Percentiles rank a stretch among this genome's conserved stretches.
phyloP scores from a whole-genome alignment of 73 alveolate species.

The Tetrahymena malaccensis region DNA sequence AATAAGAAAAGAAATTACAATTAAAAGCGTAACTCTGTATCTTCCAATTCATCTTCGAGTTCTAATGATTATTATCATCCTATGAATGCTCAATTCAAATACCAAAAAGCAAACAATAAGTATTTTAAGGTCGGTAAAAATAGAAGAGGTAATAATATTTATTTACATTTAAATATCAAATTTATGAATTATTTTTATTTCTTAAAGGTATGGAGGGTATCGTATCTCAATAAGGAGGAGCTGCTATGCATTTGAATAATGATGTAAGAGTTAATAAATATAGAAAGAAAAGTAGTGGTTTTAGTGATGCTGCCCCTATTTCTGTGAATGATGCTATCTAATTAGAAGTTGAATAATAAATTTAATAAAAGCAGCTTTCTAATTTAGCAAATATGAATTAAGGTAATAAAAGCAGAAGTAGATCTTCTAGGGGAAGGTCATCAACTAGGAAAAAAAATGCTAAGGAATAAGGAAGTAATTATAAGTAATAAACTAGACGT shows the following conservation, averaged over 20 bases:
- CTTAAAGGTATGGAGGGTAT: neutral
- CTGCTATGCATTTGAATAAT: neutral
- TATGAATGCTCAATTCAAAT: neutral
- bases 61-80: neutral
- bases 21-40: neutral
- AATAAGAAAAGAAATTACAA: neutral
- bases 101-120: neutral
- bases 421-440: neutral
- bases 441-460: neutral
- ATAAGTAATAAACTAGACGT: neutral
- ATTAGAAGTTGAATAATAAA: neutral
- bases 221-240: neutral
- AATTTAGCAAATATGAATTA: neutral
- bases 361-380: neutral
- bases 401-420: neutral
- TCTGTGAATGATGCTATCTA: neutral
- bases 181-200: neutral
- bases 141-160: neutral
- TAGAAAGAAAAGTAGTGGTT: neutral
- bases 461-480: neutral
- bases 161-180: neutral
- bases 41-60: neutral
- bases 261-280: neutral
- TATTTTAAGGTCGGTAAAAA: neutral
- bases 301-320: neutral